Conservation (phyloP, 768 basidiomycete genomes). For the Suillus placidus region DNA sequence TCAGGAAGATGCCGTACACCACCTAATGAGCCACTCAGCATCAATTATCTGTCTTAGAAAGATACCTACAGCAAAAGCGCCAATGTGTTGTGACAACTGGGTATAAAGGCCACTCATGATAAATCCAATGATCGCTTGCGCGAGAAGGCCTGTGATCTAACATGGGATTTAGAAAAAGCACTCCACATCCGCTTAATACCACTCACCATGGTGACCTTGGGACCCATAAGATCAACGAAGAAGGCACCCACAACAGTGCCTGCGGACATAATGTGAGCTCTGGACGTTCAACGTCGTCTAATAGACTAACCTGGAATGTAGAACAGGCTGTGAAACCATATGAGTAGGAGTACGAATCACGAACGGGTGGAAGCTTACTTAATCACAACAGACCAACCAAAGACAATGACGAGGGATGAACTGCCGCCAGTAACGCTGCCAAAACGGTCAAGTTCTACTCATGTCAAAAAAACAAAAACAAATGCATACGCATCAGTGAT, state of each 20-base stretch:
- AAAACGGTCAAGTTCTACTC: constrained; percentile 2
- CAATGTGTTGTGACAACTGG: constrained; percentile 62
- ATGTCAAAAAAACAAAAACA: neutral
- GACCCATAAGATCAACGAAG: constrained; percentile 72
- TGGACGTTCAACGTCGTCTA: constrained; percentile 4
- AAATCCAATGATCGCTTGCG: constrained; percentile 79
- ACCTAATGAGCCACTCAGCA: constrained; percentile 44
- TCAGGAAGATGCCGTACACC: constrained; percentile 89
- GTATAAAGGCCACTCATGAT: constrained; percentile 85
- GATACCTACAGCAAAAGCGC: constrained; percentile 67
- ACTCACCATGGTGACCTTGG: constrained; percentile 73
- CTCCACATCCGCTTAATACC: neutral
- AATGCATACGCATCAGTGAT: constrained; percentile 65
- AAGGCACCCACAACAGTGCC: constrained; percentile 75
- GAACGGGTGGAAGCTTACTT: constrained; percentile 50
- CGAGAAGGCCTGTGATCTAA: constrained; percentile 67
- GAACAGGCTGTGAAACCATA: constrained; percentile 46
- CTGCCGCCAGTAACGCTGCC: constrained; percentile 60
- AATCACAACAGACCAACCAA: constrained; percentile 87
- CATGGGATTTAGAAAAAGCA: neutral
- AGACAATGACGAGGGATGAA: constrained; percentile 56
- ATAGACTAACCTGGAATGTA: constrained; percentile 57
- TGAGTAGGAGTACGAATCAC: constrained; percentile 40
- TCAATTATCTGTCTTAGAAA: neutral
- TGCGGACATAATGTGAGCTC: constrained; percentile 17